Base-by-base conservation (phyloP, 2,329 filamentous ascomycete genomes). In the Claviceps sp. region DNA sequence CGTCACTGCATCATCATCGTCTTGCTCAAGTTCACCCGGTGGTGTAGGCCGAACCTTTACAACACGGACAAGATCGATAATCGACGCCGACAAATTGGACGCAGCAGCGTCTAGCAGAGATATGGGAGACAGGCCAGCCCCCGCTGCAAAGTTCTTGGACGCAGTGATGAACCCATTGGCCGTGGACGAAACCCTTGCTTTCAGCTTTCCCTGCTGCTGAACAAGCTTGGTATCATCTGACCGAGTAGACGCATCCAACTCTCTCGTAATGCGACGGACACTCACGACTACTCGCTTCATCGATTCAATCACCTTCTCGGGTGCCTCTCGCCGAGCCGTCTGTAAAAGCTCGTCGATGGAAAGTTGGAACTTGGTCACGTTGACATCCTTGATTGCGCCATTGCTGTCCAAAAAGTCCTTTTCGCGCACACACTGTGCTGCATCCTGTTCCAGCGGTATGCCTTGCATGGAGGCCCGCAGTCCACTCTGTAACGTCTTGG, bases 91-190 rank as follows among this genome's bases (percentile, higher is more conserved):
- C 38, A 97, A 75, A 68, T 98, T 89, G 24, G 88, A 93, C 7
- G 91, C 89, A 2, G 93, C 91, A 3, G 91, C 93, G 66, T 98
- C 93, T 22, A 98, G 74, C 3, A 98, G 71, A 5, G 89, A 95
- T n/a, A 98, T 85, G 0, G 93, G 93, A 1, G 89, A 91, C 36
- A 98, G 78, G 34, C 93, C 93, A 20, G 81, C 82, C 0, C 89
- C 84, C 11, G 81, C 78, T 37, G 87, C 84, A 66, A 93, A 95
- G 63, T 95, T 95, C 71, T 94, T 95, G 37, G 88, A 85, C 1
- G 91, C 89, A 2, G 91, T 97, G 61, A 97, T 96, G 53, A 98
- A 75, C 62, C 91, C 93, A 73, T 97, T 97, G 48, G 93, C 90
- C 1, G 91, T 95, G 2, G 85, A 85, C n/a, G 89, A 94, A 3